Percentiles rank a stretch among this genome's conserved stretches.
Conservation (phyloP, 1,284 basidiomycete species). For the Hymenochaete sp. region DNA sequence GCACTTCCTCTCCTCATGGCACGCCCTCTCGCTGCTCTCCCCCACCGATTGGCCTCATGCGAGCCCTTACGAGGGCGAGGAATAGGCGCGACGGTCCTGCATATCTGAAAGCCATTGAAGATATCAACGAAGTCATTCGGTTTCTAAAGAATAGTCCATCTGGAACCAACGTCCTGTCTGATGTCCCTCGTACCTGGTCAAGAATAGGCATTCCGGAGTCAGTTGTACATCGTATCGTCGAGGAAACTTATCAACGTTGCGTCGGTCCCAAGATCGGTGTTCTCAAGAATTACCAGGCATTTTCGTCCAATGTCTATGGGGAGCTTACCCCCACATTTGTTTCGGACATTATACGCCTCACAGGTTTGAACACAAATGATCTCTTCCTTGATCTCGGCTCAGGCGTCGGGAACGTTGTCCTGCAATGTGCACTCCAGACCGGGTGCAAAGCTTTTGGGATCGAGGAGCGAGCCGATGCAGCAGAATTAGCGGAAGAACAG, state of each 20-base stretch:
- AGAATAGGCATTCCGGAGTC: conserved; percentile 43
- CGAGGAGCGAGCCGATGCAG: conserved; percentile 54
- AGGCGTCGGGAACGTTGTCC: conserved; percentile 70
- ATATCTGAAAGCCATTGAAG: conserved; percentile 51
- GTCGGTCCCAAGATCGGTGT: conserved; percentile 61
- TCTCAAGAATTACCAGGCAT: conserved; percentile 62
- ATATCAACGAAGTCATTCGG: conserved; percentile 50
- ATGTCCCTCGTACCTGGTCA: conserved; percentile 41
- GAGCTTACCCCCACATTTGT: conserved; percentile 66
- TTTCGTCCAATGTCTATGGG: conserved; percentile 68
- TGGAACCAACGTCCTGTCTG: conserved; percentile 41
- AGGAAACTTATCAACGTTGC: conserved; percentile 72
- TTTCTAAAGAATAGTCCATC: conserved; percentile 51
- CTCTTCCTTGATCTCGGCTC: conserved; percentile 72
- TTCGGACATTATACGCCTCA: conserved; percentile 51
- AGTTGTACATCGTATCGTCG: conserved; percentile 58
- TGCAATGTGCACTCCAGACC: conserved; percentile 66
- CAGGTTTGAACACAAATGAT: conserved; percentile 48
- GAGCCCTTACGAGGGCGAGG: conserved; percentile 55
- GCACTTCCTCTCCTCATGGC: conserved; percentile 24
- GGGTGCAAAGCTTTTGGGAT: conserved; percentile 68
- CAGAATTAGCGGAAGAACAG: conserved; percentile 54
- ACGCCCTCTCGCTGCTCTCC: conserved; percentile 20
- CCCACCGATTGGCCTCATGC: conserved; percentile 37
- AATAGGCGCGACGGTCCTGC: conserved; percentile 54